Percentiles rank a stretch among this genome's conserved stretches.
Conservation (phyloP, 306 rosid species). For the Cucumis melo region DNA sequence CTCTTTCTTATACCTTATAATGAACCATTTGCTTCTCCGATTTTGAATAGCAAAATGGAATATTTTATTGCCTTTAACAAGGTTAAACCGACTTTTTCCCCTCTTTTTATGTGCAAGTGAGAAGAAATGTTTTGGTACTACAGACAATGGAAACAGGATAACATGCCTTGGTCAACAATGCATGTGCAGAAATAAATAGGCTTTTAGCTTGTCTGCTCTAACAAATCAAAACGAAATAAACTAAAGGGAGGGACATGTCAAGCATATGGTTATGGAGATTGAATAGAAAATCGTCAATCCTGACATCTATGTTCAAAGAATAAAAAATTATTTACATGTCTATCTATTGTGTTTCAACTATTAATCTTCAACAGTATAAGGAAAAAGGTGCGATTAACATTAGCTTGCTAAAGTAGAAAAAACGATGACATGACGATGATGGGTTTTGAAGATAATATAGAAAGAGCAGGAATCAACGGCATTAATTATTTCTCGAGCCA, state of each 20-base stretch:
- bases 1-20: not conserved
- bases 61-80: slow-evolving; percentile 39
- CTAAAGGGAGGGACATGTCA: slow-evolving; percentile 4
- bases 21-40: slow-evolving; percentile 2
- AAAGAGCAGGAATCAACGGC: not conserved
- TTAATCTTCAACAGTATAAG: not conserved
- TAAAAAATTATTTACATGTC: not conserved
- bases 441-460: not conserved
- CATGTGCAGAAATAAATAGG: slow-evolving; percentile 45
- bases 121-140: slow-evolving; percentile 34
- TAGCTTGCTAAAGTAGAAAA: not conserved
- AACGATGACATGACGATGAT: not conserved
- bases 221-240: slow-evolving; percentile 2
- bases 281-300: slow-evolving; percentile 1
- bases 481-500: slow-evolving; percentile 5
- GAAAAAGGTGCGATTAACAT: not conserved
- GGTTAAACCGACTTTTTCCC: slow-evolving; percentile 15
- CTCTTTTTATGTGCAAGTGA: slow-evolving; percentile 29
- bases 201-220: slow-evolving; percentile 1
- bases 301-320: slow-evolving; percentile 5
- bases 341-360: not conserved
- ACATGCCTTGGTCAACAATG: slow-evolving; percentile 63
- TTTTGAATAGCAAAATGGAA: slow-evolving; percentile 2
- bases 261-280: slow-evolving; percentile 3
- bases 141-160: slow-evolving; percentile 36